phyloP scores from a whole-genome alignment of 495 filamentous ascomycete species.

The Trichoderma reesei region DNA sequence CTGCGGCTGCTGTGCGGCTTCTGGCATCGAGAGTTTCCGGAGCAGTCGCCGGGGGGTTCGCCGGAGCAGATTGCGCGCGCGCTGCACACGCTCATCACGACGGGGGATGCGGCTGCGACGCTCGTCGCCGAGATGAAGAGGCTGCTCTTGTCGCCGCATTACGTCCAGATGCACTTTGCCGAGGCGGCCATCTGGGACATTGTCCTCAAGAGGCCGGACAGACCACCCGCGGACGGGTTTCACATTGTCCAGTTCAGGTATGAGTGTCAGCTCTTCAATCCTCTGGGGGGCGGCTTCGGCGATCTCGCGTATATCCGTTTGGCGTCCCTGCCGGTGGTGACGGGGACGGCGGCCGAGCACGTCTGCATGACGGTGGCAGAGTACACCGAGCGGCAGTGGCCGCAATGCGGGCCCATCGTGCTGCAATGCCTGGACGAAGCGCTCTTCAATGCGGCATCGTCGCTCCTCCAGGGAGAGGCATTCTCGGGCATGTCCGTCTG shows the following conservation, averaged over 20 bases:
- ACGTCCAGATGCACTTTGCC: conserved; percentile 9
- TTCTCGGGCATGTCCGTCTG: conserved; percentile 7
- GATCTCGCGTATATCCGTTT: background rate
- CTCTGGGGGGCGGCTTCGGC: background rate
- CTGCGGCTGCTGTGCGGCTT: conserved; percentile 8
- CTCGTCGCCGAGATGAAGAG: background rate
- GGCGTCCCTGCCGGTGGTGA: conserved; percentile 4
- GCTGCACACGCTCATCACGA: conserved; percentile 1
- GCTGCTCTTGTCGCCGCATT: conserved; percentile 8
- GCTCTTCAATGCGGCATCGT: background rate
- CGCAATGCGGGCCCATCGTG: background rate
- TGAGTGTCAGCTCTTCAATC: conserved; percentile 6
- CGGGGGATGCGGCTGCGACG: background rate
- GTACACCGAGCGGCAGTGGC: conserved; percentile 8
- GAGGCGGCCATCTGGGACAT: conserved; percentile 11
- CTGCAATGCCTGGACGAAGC: background rate
- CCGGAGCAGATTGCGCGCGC: conserved; percentile 10
- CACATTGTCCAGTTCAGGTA: conserved; percentile 9
- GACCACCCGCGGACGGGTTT: conserved; percentile 7
- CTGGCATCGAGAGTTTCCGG: conserved; percentile 8
- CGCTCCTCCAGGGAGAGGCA: background rate
- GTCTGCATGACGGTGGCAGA: background rate
- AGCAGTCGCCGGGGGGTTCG: conserved; percentile 3
- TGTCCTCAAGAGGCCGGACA: background rate
- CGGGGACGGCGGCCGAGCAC: background rate